These are phyloP conservation scores for Ophiobolus disseminans DNA, from an alignment of 2,329 filamentous ascomycete genomes.

Conservation along the genomic window DNA sequence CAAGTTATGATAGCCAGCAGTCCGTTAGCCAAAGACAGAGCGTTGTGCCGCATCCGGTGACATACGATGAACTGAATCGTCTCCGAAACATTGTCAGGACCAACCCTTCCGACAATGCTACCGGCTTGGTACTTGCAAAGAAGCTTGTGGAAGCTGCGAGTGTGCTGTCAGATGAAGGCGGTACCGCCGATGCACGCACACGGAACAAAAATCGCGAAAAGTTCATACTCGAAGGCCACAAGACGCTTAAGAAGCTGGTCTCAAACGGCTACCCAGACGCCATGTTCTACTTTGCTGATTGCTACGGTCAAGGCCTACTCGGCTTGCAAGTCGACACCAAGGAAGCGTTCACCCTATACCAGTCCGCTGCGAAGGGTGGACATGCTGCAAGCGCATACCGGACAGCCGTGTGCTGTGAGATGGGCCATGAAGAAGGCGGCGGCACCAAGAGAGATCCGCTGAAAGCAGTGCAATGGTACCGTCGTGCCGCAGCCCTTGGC, in stretches of 20 bases:
- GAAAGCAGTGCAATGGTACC: slow-evolving; percentile 98
- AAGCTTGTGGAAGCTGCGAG: slow-evolving; percentile 85
- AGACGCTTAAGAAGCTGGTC: slow-evolving; percentile 87
- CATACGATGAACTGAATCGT: slow-evolving; percentile 76
- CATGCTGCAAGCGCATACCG: slow-evolving; percentile 89
- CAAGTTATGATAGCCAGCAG: slow-evolving; percentile 37
- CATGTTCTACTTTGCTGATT: slow-evolving; percentile 93
- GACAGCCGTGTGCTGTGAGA: slow-evolving; percentile 95
- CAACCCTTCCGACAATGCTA: slow-evolving; percentile 74
- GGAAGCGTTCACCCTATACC: slow-evolving; percentile 92
- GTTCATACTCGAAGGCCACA: slow-evolving; percentile 85
- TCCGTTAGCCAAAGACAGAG: slow-evolving; percentile 25
- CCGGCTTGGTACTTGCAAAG: slow-evolving; percentile 77
- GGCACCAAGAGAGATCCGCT: slow-evolving; percentile 88
- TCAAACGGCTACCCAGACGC: slow-evolving; percentile 77
- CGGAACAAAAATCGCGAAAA: slow-evolving; percentile 74
- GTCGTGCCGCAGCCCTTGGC: slow-evolving; percentile 85
- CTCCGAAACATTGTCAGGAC: slow-evolving; percentile 73
- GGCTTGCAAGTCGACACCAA: slow-evolving; percentile 83
- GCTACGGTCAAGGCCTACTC: slow-evolving; percentile 80
- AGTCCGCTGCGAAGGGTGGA: slow-evolving; percentile 88
- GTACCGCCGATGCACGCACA: slow-evolving; percentile 71
- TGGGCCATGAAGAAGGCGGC: slow-evolving; percentile 91
- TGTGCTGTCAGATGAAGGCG: slow-evolving; percentile 77
- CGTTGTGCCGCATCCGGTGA: slow-evolving; percentile 65